Evolutionary conservation across 768 basidiomycete species (phyloP), one percentile per base, ranked within the genome.

Genomic region (Aureoboletus auriporus): DNA sequence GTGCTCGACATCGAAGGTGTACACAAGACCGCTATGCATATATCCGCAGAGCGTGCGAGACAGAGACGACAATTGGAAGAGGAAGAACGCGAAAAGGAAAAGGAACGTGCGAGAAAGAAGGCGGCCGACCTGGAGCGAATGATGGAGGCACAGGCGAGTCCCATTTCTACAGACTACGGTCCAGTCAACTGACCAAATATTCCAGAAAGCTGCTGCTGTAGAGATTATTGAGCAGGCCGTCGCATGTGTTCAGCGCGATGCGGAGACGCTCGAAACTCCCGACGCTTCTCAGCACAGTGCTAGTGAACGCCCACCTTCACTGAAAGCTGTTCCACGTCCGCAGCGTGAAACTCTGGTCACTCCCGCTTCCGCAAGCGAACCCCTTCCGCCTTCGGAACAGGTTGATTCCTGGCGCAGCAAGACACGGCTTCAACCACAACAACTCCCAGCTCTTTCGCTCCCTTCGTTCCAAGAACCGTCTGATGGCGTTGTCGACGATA

Each of bases 1-100:
- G 49, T 52, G 23, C 63, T 71, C 30, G 80, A 82, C 47, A 59
- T 87, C 28, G 86, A 90, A 43, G 80, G 80, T 44, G 78, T 72
- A n/a, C 76, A 78, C 49, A 86, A 87, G 63, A 80, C 82, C 39
- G 70, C 83, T 14, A 93, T 93, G 92, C 90, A 91, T 51, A 78
- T 67, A 46, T 88, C 88, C 6, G 92, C 92, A 2, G 90, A 89
- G 52, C 78, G 90, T 35, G 92, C 92, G 6, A 84, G 81, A 59
- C 78, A 85, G 52, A 74, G 92, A 46, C 73, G 89, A 40, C 84
- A 89, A 58, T 77, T 86, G 43, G 92, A 93, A 56, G 93, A 94
- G 62, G 85, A 83, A 52, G 84, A 88, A 55, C 76, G 91, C 13
- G 83, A 89, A 61, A 84, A 79, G 40, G 84, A 86, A 64, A 80